Percentiles rank a stretch among this genome's conserved stretches.
phyloP scores from a whole-genome alignment of 139 green algal species.

The Chlorokybus atmophyticus region DNA sequence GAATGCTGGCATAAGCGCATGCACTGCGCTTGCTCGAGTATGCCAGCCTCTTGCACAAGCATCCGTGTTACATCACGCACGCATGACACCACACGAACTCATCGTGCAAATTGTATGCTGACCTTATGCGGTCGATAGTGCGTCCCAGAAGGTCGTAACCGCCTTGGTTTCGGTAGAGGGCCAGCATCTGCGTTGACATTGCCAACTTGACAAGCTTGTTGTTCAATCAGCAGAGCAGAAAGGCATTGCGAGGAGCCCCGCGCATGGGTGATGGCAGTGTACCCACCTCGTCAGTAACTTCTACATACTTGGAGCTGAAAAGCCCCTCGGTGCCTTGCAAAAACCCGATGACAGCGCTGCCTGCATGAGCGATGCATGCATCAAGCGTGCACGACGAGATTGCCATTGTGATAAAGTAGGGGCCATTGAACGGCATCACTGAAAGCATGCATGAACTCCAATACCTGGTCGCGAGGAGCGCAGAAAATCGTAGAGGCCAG shows the following conservation, averaged over 20 bases:
- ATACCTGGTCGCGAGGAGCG: background rate
- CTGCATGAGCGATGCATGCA: background rate
- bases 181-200: background rate
- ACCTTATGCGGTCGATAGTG: background rate
- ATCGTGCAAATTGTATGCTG: background rate
- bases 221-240: no score
- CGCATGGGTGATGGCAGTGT: no score
- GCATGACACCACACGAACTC: background rate
- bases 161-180: background rate
- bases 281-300: background rate
- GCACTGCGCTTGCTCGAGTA: no score
- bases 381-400: no score
- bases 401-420: no score
- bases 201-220: background rate
- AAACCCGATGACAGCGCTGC: background rate
- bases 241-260: no score
- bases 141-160: slow-evolving; percentile 5
- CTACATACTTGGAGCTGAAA: background rate
- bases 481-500: background rate
- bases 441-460: no score
- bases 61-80: no score
- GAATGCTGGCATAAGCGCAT: no score
- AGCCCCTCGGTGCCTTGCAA: background rate
- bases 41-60: no score
- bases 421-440: no score